Evolutionary conservation across 2,329 filamentous ascomycete genomes (phyloP).

Genomic region (Ilyonectria sp.): DNA sequence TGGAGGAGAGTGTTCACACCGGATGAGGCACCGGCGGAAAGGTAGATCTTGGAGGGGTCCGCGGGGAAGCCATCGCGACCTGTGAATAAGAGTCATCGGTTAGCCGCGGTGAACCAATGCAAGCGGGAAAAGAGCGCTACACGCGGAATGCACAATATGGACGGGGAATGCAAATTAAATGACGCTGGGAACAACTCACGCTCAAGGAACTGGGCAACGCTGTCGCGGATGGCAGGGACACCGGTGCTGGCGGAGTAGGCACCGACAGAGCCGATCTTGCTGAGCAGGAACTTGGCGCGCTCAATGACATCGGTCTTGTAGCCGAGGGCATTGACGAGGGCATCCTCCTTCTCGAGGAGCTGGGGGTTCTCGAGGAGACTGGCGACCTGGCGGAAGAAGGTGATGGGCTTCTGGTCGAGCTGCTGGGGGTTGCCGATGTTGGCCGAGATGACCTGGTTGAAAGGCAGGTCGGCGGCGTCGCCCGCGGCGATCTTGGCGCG

Average conservation of each 20-base stretch:
- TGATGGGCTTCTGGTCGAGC: constrained; percentile 98
- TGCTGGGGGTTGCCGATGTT: constrained; percentile 99
- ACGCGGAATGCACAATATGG: not conserved
- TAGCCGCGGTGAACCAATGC: constrained; percentile 21
- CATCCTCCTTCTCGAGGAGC: constrained; percentile 86
- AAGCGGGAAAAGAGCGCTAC: constrained; percentile 11
- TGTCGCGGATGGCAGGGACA: constrained; percentile 87
- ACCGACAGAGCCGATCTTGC: constrained; percentile 90
- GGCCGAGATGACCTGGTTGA: constrained; percentile 92
- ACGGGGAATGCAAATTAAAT: not conserved
- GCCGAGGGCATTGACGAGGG: constrained; percentile 81
- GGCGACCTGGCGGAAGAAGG: constrained; percentile 97
- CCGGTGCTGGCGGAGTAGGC: constrained; percentile 97
- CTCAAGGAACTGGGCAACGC: constrained; percentile 93
- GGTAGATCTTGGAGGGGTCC: constrained; percentile 86
- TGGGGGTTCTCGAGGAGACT: constrained; percentile 92
- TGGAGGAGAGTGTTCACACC: constrained; percentile 95
- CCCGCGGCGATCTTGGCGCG: constrained; percentile 79
- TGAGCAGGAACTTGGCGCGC: constrained; percentile 84
- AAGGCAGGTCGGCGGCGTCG: constrained; percentile 75
- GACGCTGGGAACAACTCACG: constrained; percentile 61
- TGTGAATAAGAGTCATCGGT: constrained; percentile 51
- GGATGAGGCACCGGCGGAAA: constrained; percentile 91
- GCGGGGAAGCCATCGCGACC: constrained; percentile 90
- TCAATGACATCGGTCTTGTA: constrained; percentile 93